Base-by-base conservation (phyloP, 352 stramenopile genomes). In the Globisporangium splendens region DNA sequence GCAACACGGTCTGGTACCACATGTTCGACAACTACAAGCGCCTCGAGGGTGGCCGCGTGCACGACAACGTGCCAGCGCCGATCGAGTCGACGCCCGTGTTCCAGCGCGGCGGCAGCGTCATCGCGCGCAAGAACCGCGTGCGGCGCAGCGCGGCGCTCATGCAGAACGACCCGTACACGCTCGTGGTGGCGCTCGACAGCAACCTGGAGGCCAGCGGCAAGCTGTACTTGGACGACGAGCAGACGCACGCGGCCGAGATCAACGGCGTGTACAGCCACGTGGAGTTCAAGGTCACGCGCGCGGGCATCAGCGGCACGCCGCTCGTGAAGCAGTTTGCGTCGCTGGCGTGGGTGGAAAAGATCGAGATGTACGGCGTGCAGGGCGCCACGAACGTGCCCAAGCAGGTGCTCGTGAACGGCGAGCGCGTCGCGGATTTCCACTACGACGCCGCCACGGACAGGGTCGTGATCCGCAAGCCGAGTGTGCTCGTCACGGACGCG, bases 151-250 rank as follows among this genome's bases (percentile, higher is more conserved):
- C 95, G 52, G 68, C 85, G 20, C 77, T 98, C 35, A 99, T 99
- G 97, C 80, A 69, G n/a, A 78, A 89, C 35, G 98, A 99, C 67
- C 98, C 98, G 35, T 97, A 98, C 62, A 99, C 97, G 46, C 81
- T 99, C 11, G 90, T 98, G 38, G 79, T 99, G 61, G 89, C 96
- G 21, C 72, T 99, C 39, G 87, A 98, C 64, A 66, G 70, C 11
- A 62, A 71, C 20, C 77, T 83, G n/a, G 68, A 81, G 38, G 96
- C 97, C 8, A 57, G 59, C 3, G 97, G 97, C 14, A 55, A 72
- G 24, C 77, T 99, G 0, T 99, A 99, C 71, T 82, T 99, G 51
- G 97, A 99, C 67, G 97, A 99, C 63, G 93, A 98, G 79, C 72
- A 81, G 47, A 98, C 86, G n/a, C 72, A 91, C 42, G 86, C 74